Percentiles rank a stretch among this genome's conserved stretches.
phyloP scores from a whole-genome alignment of 345 rosid genomes.

The Diplotaxis tenuifolia region DNA sequence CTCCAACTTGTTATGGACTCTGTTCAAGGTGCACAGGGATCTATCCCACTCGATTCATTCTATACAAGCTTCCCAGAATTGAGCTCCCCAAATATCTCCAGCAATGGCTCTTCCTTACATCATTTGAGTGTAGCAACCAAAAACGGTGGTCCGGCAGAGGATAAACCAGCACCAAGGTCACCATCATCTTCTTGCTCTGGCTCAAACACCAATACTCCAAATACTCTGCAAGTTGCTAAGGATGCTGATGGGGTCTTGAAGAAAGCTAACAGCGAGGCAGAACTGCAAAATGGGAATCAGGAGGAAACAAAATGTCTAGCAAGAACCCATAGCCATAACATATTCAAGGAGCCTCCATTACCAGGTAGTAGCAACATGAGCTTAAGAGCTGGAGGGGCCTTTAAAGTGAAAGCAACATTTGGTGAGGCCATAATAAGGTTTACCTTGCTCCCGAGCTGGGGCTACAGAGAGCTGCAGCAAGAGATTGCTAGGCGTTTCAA shows the following conservation, averaged over 20 bases:
- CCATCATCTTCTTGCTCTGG: slow-evolving; percentile 66
- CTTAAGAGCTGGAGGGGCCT: slow-evolving; percentile 23
- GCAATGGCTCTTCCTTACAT: slow-evolving; percentile 21
- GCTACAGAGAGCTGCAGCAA: slow-evolving; percentile 50
- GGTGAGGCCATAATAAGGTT: slow-evolving; percentile 67
- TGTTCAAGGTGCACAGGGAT: slow-evolving; percentile 86
- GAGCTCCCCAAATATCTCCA: slow-evolving; percentile 57
- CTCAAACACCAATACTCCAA: slow-evolving; percentile 38
- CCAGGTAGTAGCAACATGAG: slow-evolving; percentile 29
- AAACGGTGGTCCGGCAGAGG: slow-evolving; percentile 37
- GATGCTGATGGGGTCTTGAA: slow-evolving; percentile 42
- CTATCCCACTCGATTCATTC: slow-evolving; percentile 78
- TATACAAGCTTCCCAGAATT: slow-evolving; percentile 81
- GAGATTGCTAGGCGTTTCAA: slow-evolving; percentile 60
- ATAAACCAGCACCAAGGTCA: slow-evolving; percentile 25
- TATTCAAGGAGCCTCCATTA: not conserved
- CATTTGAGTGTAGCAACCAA: slow-evolving; percentile 43
- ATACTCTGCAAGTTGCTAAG: slow-evolving; percentile 30
- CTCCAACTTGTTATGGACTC: slow-evolving; percentile 88
- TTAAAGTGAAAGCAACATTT: slow-evolving; percentile 60
- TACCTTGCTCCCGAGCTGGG: slow-evolving; percentile 53
- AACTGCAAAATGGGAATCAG: not conserved
- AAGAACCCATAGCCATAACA: not conserved
- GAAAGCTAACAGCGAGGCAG: slow-evolving; percentile 43
- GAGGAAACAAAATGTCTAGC: slow-evolving; percentile 42